Evolutionary conservation across 2,329 filamentous ascomycete species (phyloP), one percentile per base, ranked within the genome.

Genomic region (Cercospora citrullina): DNA sequence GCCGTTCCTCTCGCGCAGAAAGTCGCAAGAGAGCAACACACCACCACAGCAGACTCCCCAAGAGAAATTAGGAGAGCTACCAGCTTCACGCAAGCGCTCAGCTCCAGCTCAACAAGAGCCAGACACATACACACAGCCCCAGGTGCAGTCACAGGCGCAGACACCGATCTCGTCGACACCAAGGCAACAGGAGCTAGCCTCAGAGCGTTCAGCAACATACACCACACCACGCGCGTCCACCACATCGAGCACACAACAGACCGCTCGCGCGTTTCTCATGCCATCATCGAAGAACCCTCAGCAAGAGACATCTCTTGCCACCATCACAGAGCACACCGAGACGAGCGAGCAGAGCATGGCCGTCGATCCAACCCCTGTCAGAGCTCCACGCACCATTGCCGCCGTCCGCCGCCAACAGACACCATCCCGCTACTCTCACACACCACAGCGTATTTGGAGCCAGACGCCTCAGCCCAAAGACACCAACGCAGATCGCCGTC

Each of bases 401-500:
- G 14, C 36, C 16, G 63, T 65, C 14, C 63, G 63, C 42, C 55
- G 63, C 36, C 53, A 48, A 36, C 63, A 65, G 26, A 66, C 66
- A 65, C 58, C 60, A 68, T 65, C 62, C 30, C 60, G 63, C 36
- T 31, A 42, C 42, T 39, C 61, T 10, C 53, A 48, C 26, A 69
- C 67, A 14, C 60, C 70, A 18, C 23, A 18, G 23, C 66, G 63
- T 16, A 48, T 60, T 23, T 72, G 69, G 69, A 62, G 51, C 55
- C 64, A 45, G 57, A 65, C 55, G 53, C 69, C 69, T 18, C 57
- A 64, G 16, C 74, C 74, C 42, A 68, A 59, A 39, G 71, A 75
- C 39, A 68, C 68, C 10, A 77, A 75, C 61, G 75, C 75, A 61
- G 74, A 77, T 63, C 65, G 60, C 28, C 73, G 76, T 31, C 63